A percentile compares a stretch with the other conserved stretches of the same genome.
phyloP scores from a whole-genome alignment of 2,329 filamentous ascomycete species.

The Sclerotinia sclerotiorum region DNA sequence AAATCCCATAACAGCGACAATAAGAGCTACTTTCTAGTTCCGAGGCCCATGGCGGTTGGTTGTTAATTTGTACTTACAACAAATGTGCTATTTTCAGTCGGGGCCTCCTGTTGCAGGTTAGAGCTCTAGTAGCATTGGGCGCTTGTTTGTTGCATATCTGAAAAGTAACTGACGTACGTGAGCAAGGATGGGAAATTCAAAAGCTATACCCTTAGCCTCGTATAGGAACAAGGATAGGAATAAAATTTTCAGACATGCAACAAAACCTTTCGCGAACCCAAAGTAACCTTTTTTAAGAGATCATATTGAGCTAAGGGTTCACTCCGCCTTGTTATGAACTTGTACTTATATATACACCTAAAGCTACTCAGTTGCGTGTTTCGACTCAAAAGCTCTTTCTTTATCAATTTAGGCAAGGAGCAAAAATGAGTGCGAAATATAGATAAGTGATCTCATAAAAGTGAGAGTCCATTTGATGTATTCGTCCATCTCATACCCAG shows the following conservation, averaged over 20 bases:
- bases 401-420: not conserved
- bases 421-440: too few species aligned
- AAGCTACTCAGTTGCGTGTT: not conserved
- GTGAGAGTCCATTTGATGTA: not conserved
- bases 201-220: not conserved
- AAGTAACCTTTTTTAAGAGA: not conserved
- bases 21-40: not conserved
- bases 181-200: not conserved
- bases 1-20: not conserved
- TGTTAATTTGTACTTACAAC: not conserved
- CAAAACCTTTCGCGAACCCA: not conserved
- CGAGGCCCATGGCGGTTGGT: not conserved
- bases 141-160: not conserved
- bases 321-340: not conserved
- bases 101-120: not conserved
- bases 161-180: not conserved
- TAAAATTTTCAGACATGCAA: not conserved
- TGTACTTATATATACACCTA: not conserved
- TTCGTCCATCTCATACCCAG: not conserved
- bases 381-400: not conserved
- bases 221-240: not conserved
- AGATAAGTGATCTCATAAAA: not conserved
- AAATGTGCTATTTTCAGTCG: not conserved
- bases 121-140: not conserved
- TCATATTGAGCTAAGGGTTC: not conserved